Base-by-base conservation (phyloP, 805 yeast species). In the Starmera caribaea region DNA sequence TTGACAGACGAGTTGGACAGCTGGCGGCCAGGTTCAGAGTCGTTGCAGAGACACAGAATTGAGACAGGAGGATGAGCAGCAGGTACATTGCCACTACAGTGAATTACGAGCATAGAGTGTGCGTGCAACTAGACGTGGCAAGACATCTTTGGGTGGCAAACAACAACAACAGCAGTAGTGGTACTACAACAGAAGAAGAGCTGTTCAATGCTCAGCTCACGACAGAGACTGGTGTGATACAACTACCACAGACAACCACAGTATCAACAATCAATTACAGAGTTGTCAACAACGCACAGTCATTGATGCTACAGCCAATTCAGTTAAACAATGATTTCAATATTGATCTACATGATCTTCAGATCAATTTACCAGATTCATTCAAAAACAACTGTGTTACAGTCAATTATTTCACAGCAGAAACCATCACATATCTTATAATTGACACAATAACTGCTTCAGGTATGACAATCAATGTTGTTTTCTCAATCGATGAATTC, bases 401-500 rank as follows among this genome's bases (percentile, higher is more conserved):
- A 0, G 45, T 71, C 4, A 41, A 57, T 9, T 65, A 66, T 29
- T 55, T 55, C 28, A 48, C 47, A 3, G 47, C 41, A 8, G 60
- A 55, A 8, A 30, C 41, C 31, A 42, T 40, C 5, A 37, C 32
- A 3, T 43, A 41, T 3, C 44, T 79, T 0, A 48, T 75, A n/a
- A 44, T 78, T 15, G 86, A 81, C 54, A 48, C 75, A 8, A 59
- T 83, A 13, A 74, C 79, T 26, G 66, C 62, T 16, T 58, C 63
- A 16, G 80, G 73, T 40, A 57, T 74, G 14, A 55, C 81, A 17
- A 64, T 78, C 32, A 74, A 85, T 0, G 45, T 79, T 28, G 51
- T 57, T 3, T 44, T 82, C 26, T 57, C 62, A 14, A 45, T 69
- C 9, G 49, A 61, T 3, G 68, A 71, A 40, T 80, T 81, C 45